Base-by-base conservation (phyloP, 441 rosid species). In the Pelargonium myrrhifolium region DNA sequence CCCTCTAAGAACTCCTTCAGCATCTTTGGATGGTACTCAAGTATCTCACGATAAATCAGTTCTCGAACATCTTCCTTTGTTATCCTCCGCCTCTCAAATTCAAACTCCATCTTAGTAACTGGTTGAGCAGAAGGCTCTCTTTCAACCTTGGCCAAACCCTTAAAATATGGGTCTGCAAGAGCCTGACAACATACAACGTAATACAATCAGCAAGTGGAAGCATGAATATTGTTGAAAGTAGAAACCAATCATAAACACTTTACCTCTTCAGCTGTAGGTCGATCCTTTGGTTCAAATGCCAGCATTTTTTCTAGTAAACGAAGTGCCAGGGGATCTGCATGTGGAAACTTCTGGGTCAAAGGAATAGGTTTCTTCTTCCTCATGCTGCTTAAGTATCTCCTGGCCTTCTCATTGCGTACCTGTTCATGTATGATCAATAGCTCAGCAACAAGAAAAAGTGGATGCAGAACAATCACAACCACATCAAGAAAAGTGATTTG, bases 1-100 rank as follows among this genome's bases (percentile, higher is more conserved):
- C 99, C 99, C 20, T 83, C 85, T 74, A 86, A 89, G 82, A 90
- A 87, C 73, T 93, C 99, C 74, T 96, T 88, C 68, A 96, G 85
- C 99, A 96, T 93, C 75, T 89, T 93, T 43, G 99, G 99, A 87
- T 96, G 99, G 76, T 96, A 96, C 75, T 96, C 99, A 72, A 96
- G 75, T 76, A 89, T 96, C 99, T 85, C 99, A 61, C 98, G 83
- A 78, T 92, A 92, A 62, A 95, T 95, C 77, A 92, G 69, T 82
- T 95, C 98, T 79, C 99, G 83, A 56, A 92, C 99, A 78, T 92
- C 98, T 68, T 95, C 98, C 81, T 92, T 92, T 18, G 89, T 78
- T 72, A 92, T 55, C 78, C 90, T 95, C 78, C 89, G 87, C 79
- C 98, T 85, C 83, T 95, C 99, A 76, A 95, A 95, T 77, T 95